Evolutionary conservation across 768 basidiomycete genomes (phyloP), one percentile per base, ranked within the genome.

Genomic region (Tricholoma hemisulphureum): DNA sequence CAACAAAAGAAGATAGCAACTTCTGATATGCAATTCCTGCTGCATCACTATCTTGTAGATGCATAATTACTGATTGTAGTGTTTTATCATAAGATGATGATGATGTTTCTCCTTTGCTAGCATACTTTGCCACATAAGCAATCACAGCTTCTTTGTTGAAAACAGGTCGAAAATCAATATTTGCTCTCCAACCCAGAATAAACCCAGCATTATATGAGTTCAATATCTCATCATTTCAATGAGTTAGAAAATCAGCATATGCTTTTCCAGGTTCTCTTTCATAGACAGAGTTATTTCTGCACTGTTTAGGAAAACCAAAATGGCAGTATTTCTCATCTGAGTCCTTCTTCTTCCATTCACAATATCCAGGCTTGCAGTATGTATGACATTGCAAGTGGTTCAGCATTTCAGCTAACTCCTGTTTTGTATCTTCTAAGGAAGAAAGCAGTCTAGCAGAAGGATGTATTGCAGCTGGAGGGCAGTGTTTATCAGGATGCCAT

Each of bases 321-420:
- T 60, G 63, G 20, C 69, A 69, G 32, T 59, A 58, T 2, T 57
- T 46, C 11, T 60, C 52, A 13, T 59, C 60, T 7, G 65, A 48
- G 3, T 35, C 59, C 39, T 71, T 71, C 6, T 61, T 37, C 29
- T 60, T 62, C 1, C 58, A 31, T 34, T 64, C 53, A 54, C 67
- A 71, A 49, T 69, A 71, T 6, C 69, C 63, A 6, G 66, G 53
- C 37, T 51, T 59, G 49, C 70, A 70, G 23, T 59, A 62, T 10
- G 64, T 68, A 58, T 69, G 67, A 6, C 63, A 59, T 52, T 68
- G 53, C 7, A 70, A 39, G 14, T 61, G 51, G 39, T 70, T 63
- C 10, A 68, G 39, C 37, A 68, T 52, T 34, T 68, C 56, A 14
- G 67, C 61, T 3, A 70, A 55, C 51, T 68, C 69, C 32, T 63